Evolutionary conservation across 371 early-diverging fungal species (phyloP), one percentile per base, ranked within the genome.

Genomic region (Lichtheimia ramosa): DNA sequence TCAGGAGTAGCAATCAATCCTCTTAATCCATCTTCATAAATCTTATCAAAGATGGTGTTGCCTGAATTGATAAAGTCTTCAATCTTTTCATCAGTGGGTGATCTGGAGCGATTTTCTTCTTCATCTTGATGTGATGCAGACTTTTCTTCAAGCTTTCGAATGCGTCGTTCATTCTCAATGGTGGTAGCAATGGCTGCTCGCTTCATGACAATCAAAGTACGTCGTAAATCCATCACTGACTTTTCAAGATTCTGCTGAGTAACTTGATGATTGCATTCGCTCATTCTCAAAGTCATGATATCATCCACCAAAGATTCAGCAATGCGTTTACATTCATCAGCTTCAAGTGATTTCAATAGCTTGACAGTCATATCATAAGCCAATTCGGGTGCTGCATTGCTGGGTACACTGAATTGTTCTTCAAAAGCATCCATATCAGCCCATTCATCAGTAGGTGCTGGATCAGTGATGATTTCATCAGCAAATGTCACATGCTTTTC

Each of bases 141-240:
- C 10, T 49, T 24, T 20, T 18, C 13, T 64, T 89, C 89, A 7
- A 88, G 65, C 15, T 84, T 80, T 51, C 88, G 84, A 16, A 91
- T 79, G 48, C 87, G 87, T 42, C 88, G 90, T 63, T 93, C 92
- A 63, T 91, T 92, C 20, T 90, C 85, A 8, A 89, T 72, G 0
- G 92, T 90, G 0, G 91, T 87, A 10, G 87, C 79, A 6, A 91
- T 79, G 6, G 92, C 92, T 0, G 89, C 89, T 48, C 86, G 84
- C 23, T 93, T 89, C 90, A 93, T 90, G 6, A 89, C 85, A 42
- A 91, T 77, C 57, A 94, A 64, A 3, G 89, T 89, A 24, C 85
- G 75, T 25, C 89, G 83, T 49, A 94, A 73, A 50, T 92, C 91
- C 51, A 79, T 72, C 2, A 89, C 83, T 7, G 79, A 79, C 69